Percentiles rank a stretch among this genome's conserved stretches.
Evolutionary conservation across 139 green algal species (phyloP).

Genomic region (Deuterostichococcus epilithicus): DNA sequence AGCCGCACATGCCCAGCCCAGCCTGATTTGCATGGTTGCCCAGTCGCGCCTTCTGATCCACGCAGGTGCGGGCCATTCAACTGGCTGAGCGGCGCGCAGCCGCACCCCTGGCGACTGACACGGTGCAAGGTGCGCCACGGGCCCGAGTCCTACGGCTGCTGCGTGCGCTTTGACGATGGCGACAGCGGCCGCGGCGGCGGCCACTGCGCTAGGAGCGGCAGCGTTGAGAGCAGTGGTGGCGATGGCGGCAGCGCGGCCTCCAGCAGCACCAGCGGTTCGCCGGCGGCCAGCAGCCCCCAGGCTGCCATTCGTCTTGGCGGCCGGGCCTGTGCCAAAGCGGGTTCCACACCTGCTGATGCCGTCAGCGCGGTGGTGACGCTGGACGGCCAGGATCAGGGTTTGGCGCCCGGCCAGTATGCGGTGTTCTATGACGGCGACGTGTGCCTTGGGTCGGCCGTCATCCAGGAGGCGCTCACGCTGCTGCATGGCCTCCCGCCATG

Average conservation of each 20-base stretch:
- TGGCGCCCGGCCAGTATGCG: slow-evolving; percentile 91
- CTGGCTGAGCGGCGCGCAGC: slow-evolving; percentile 40
- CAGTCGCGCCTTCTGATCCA: no score
- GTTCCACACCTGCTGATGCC: not conserved
- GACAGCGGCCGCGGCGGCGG: not conserved
- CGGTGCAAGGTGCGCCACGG: slow-evolving; percentile 77
- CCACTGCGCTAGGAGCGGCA: no score
- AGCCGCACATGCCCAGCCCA: no score
- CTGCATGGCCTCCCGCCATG: no score
- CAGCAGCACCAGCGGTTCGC: no score
- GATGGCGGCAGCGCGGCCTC: no score
- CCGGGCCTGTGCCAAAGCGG: not conserved
- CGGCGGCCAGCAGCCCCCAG: no score
- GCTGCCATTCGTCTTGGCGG: no score
- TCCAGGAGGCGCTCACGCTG: slow-evolving; percentile 13
- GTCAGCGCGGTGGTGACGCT: slow-evolving; percentile 41
- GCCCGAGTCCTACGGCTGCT: slow-evolving; percentile 62
- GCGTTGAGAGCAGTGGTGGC: no score
- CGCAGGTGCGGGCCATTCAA: slow-evolving; percentile 50
- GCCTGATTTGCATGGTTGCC: no score
- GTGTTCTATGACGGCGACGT: slow-evolving; percentile 85
- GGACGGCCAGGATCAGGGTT: slow-evolving; percentile 81
- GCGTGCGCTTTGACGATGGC: slow-evolving; percentile 20
- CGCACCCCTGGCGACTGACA: not conserved
- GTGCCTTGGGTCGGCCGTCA: slow-evolving; percentile 77